Percentiles rank a stretch among this genome's conserved stretches.
Conservation (phyloP, 306 rosid species). For the Ormosia semicastrata region DNA sequence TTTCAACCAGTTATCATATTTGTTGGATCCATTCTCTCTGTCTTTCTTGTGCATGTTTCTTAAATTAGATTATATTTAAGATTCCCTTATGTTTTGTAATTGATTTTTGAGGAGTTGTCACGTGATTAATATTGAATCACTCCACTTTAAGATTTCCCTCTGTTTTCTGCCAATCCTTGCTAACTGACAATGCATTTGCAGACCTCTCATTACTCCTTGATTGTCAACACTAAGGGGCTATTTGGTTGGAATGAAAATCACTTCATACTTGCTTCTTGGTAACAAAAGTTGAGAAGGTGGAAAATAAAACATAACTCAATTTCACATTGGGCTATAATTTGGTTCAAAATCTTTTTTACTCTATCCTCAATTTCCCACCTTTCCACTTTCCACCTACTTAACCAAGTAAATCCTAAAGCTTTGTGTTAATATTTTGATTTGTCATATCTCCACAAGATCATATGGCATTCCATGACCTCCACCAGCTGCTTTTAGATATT, state of each 20-base stretch:
- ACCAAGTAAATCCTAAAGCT: conserved; percentile 4
- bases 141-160: not conserved
- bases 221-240: not conserved
- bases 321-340: not conserved
- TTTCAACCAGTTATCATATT: not conserved
- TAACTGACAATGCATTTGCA: not conserved
- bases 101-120: not conserved
- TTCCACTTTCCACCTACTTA: not conserved
- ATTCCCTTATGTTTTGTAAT: not conserved
- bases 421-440: not conserved
- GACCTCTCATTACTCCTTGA: not conserved
- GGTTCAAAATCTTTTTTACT: not conserved
- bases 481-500: conserved; percentile 17
- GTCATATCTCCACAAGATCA: not conserved
- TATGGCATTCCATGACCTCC: not conserved
- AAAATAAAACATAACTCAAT: not conserved
- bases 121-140: not conserved
- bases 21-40: not conserved
- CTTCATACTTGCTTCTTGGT: not conserved
- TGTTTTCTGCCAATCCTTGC: not conserved
- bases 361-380: not conserved
- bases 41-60: not conserved
- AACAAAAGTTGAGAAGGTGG: not conserved
- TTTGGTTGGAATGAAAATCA: not conserved
- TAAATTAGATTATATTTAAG: not conserved